Conservation (phyloP, 1,284 basidiomycete genomes). For the Irpex sp. region DNA sequence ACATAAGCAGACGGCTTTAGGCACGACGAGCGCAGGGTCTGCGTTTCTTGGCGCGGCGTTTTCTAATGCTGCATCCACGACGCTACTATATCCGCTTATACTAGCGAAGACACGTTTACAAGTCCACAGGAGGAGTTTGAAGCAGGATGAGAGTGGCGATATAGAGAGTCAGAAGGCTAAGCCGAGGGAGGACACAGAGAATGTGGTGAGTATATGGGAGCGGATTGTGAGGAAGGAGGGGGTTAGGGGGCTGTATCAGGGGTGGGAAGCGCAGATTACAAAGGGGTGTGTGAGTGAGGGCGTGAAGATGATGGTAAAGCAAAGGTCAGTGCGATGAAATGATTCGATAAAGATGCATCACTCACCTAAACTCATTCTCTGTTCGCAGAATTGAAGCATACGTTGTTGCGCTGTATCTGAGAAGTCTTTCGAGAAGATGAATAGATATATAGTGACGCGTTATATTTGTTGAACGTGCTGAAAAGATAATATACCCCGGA, state of each 20-base stretch:
- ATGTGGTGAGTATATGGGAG: constrained; percentile 23
- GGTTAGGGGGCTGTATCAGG: constrained; percentile 44
- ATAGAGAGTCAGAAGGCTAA: constrained; percentile 4
- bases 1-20: constrained; percentile 3
- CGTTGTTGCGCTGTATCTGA: constrained; percentile 3
- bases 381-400: constrained; percentile 1
- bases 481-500: background rate
- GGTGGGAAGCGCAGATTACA: constrained; percentile 46
- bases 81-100: constrained; percentile 51
- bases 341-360: background rate
- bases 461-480: background rate
- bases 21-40: constrained; percentile 31
- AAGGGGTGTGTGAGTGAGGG: constrained; percentile 56
- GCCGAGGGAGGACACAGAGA: constrained; percentile 15
- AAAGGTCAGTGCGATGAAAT: constrained; percentile 31
- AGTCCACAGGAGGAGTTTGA: constrained; percentile 23
- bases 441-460: background rate
- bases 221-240: constrained; percentile 25
- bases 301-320: constrained; percentile 54
- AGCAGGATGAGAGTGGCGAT: background rate
- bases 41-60: constrained; percentile 51
- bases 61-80: constrained; percentile 39
- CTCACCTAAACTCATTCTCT: too few species aligned
- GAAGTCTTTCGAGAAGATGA: background rate
- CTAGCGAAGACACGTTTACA: constrained; percentile 56